Base-by-base conservation (phyloP, 345 rosid species). In the Abelmoschus esculentus region DNA sequence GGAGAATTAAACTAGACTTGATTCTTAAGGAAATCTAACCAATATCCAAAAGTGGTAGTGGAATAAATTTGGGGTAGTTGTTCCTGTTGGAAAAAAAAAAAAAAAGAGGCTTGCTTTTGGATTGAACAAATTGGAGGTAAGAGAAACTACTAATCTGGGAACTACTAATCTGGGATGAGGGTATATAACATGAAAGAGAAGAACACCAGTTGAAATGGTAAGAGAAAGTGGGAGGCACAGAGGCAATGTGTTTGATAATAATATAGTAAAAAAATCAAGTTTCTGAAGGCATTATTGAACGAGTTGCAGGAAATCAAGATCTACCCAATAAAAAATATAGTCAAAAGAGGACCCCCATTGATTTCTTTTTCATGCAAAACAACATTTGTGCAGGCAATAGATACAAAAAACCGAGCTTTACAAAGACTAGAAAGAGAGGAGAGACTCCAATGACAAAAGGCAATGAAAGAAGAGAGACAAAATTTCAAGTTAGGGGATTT, bases 171-270 rank as follows among this genome's bases (percentile, higher is more conserved):
- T 17, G 13, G 26, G 26, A 0, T 22, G 26, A 22, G 26, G 26
- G 26, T 22, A 0, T 22, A 22, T 22, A 22, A 22, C 26, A 22
- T 22, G 26, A 22, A 22, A 22, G 26, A 22, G 26, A 22, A 22
- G 26, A 22, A 22, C 26, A 22, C 26, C 26, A 22, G 26, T 22
- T 72, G 82, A 74, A 72, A 0, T 29, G 44, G 81, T 79, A 64
- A 72, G 66, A 67, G 78, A 69, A 76, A 61, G 78, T 40, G 69
- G 53, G 64, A 55, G 65, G 75, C 50, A 65, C 18, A n/a, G 15
- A 80, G 42, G 42, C 0, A 13, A 46, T 66, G 19, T 0, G 34
- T 0, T 26, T 14, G 22, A 65, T 65, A 46, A 46, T 31, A 2
- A 49, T 29, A 49, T 49, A 66, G 32, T 29, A 29, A 49, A 29